Conservation (phyloP, 208 protist genomes). For the Leptomonas seymouri region DNA sequence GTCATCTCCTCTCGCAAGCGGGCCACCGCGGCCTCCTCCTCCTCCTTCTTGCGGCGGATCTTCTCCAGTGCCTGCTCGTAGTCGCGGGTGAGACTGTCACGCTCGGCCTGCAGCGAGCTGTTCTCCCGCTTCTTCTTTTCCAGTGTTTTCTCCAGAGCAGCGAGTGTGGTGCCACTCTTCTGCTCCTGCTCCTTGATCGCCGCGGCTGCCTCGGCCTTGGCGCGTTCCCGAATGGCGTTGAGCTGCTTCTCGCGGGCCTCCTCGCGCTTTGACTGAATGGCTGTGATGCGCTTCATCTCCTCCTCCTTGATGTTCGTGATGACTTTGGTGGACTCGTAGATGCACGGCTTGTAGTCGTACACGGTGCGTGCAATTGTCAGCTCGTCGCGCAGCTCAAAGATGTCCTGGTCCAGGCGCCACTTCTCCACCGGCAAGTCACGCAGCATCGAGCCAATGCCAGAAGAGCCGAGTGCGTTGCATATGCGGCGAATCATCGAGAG, state of each 20-base stretch:
- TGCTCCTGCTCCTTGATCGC: conserved; percentile 85
- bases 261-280: conserved; percentile 80
- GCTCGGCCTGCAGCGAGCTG: conserved; percentile 66
- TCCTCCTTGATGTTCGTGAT: conserved; percentile 91
- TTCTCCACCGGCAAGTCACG: conserved; percentile 90
- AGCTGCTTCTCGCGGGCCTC: conserved; percentile 80
- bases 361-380: conserved; percentile 79
- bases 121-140: conserved; percentile 86
- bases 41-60: conserved; percentile 89
- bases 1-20: conserved; percentile 79
- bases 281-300: conserved; percentile 78
- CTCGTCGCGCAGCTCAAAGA: conserved; percentile 89
- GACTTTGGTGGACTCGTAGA: conserved; percentile 81
- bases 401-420: conserved; percentile 92
- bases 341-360: conserved; percentile 92
- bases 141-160: conserved; percentile 75
- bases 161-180: conserved; percentile 73
- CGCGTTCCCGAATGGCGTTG: conserved; percentile 58
- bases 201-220: conserved; percentile 70
- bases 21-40: conserved; percentile 73
- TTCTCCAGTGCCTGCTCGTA: conserved; percentile 90
- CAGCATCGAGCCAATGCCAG: conserved; percentile 81
- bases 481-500: conserved; percentile 87
- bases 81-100: conserved; percentile 73
- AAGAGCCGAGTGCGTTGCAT: conserved; percentile 78